Base-by-base conservation (phyloP, 2,329 filamentous ascomycete species). In the Cryphonectria naterciae region DNA sequence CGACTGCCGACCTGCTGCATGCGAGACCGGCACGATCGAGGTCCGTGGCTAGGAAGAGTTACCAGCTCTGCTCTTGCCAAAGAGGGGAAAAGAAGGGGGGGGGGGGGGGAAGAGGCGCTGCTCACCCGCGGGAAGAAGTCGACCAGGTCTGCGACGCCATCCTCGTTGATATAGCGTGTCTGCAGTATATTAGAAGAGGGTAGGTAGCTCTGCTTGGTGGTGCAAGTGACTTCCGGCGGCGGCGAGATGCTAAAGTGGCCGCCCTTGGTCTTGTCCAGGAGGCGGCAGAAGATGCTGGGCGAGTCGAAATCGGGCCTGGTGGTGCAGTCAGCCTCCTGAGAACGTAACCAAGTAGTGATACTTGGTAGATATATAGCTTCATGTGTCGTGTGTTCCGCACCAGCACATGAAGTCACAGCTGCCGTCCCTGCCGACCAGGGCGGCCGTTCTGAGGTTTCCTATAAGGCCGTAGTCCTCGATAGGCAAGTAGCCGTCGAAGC, bases 401-500 rank as follows among this genome's bases (percentile, higher is more conserved):
- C 91, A 94, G 79, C 91, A 94, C 91, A 94, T 92, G 75, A 90
- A 93, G 77, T 93, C 92, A 70, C 94, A 80, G 74, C 91, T 91
- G 35, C 92, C 92, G 76, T 92, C 89, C 77, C 92, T 92, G 74
- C 90, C 91, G 32, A 93, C 86, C n/a, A 93, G 82, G 19, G 92
- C 91, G 81, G 91, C 93, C 0, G 92, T 94, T 76, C 90, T 87
- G 91, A 94, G 93, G 77, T 94, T 93, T 35, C 92, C 92, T 75
- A 94, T 93, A 80, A 94, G 86, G 69, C 92, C 92, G 84, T 94
- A 94, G 79, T 94, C 88, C 77, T 94, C 92, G 74, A 93, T 92
- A 63, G 87, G 86, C 39, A 88, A 82, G 75, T 88, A 89, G 43
- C 86, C 87, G 17, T 80, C 81, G 35, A 74, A 68, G 2, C 74